Evolutionary conservation across 1,284 basidiomycete genomes (phyloP).

Genomic region (Moesziomyces sp.): DNA sequence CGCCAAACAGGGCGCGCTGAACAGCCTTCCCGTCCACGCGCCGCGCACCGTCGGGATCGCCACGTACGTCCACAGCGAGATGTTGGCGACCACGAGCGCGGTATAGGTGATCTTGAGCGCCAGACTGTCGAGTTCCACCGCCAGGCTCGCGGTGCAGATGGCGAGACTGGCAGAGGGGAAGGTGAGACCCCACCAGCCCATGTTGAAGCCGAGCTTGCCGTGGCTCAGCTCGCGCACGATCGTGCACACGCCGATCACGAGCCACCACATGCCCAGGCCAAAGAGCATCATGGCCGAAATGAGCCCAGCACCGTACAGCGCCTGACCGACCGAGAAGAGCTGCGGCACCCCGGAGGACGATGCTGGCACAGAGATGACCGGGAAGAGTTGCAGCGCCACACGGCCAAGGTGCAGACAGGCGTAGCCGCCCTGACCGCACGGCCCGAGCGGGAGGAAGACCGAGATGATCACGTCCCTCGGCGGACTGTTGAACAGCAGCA

Average conservation of each 20-base stretch:
- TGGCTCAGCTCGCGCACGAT: slow-evolving; percentile 42
- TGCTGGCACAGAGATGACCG: slow-evolving; percentile 27
- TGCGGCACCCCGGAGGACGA: slow-evolving; percentile 38
- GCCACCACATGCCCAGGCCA: slow-evolving; percentile 59
- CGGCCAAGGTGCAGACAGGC: slow-evolving; percentile 56
- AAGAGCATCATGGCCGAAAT: slow-evolving; percentile 54
- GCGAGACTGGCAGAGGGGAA: slow-evolving; percentile 54
- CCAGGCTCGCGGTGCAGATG: slow-evolving; percentile 49
- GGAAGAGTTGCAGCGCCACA: slow-evolving; percentile 51
- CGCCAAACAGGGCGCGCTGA: slow-evolving; percentile 60
- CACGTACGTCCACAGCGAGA: slow-evolving; percentile 48
- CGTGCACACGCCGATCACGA: slow-evolving; percentile 46
- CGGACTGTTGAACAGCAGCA: slow-evolving; percentile 57
- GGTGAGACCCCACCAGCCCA: slow-evolving; percentile 58
- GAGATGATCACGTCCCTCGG: slow-evolving; percentile 60
- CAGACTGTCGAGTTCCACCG: slow-evolving; percentile 51
- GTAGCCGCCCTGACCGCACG: slow-evolving; percentile 58
- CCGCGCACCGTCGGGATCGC: slow-evolving; percentile 55
- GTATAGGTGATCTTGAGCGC: slow-evolving; percentile 56
- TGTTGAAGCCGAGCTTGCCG: slow-evolving; percentile 54
- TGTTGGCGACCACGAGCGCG: slow-evolving; percentile 40
- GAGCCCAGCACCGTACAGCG: slow-evolving; percentile 57
- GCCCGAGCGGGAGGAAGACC: slow-evolving; percentile 56
- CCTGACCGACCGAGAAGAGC: slow-evolving; percentile 47
- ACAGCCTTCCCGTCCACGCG: slow-evolving; percentile 48